These are phyloP conservation scores for Cudoniella acicularis DNA, from an alignment of 495 filamentous ascomycete species.

Conservation along the genomic window DNA sequence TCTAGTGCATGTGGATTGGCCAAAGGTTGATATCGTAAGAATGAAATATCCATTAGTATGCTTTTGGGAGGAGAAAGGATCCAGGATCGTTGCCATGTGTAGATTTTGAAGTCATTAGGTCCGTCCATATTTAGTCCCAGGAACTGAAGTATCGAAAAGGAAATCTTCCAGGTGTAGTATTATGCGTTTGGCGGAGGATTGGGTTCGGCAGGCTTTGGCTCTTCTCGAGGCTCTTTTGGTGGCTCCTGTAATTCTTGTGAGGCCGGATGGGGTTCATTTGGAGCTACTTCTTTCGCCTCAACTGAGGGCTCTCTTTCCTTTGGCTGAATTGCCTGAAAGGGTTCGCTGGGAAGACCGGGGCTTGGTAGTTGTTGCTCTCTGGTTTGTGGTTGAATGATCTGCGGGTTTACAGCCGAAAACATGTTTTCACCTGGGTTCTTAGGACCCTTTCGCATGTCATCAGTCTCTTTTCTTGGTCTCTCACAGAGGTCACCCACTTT, in stretches of 20 bases:
- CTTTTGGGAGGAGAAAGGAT: neutral
- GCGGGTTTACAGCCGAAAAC: conserved; percentile 5
- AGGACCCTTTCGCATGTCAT: neutral
- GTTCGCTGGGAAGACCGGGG: neutral
- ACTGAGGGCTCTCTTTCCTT: neutral
- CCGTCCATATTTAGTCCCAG: neutral
- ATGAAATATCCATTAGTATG: neutral
- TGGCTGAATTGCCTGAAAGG: neutral
- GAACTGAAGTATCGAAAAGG: neutral
- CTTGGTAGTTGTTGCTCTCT: neutral
- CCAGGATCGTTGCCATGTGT: neutral
- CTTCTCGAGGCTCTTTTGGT: neutral
- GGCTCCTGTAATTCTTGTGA: neutral
- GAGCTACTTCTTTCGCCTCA: neutral
- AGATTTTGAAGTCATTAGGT: neutral
- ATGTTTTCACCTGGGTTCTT: conserved; percentile 2
- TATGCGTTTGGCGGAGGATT: neutral
- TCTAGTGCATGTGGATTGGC: conserved; percentile 13
- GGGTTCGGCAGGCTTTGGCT: neutral
- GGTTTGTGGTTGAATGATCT: neutral
- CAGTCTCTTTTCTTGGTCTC: neutral
- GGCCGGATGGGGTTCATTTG: neutral
- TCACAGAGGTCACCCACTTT: neutral
- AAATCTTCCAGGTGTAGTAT: neutral
- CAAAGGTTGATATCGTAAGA: neutral